These are phyloP conservation scores for Elsinoe necatrix DNA, from an alignment of 2,329 filamentous ascomycete genomes.

Conservation along the genomic window DNA sequence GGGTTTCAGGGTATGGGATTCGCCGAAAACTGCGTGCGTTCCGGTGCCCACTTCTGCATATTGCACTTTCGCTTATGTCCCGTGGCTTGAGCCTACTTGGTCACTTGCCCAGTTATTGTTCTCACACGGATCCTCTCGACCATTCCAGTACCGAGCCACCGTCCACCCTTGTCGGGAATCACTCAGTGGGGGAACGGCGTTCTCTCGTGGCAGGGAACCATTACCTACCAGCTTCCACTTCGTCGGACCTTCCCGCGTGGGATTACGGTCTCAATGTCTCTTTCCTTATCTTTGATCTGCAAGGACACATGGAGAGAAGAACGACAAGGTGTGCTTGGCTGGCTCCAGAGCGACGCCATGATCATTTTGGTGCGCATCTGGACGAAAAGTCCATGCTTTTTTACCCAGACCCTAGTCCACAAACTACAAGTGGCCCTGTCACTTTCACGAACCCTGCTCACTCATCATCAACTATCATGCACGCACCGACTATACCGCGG, in stretches of 20 bases:
- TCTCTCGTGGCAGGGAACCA: background rate
- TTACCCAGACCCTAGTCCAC: background rate
- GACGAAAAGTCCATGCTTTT: background rate
- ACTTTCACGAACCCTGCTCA: background rate
- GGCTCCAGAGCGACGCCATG: constrained; percentile 2
- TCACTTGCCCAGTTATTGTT: background rate
- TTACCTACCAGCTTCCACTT: background rate
- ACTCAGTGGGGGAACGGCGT: background rate
- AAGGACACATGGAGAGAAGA: no score
- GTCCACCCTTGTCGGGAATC: background rate
- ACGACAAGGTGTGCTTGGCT: background rate
- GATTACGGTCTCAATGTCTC: background rate
- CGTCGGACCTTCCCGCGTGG: background rate
- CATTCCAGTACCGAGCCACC: background rate
- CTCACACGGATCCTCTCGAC: background rate
- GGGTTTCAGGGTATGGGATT: background rate
- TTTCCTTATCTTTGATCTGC: background rate
- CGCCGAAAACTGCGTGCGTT: background rate
- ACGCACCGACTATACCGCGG: background rate
- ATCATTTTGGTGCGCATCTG: background rate
- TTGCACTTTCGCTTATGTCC: constrained; percentile 1
- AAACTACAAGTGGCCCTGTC: constrained; percentile 1
- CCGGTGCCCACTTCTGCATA: background rate
- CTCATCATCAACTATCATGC: background rate
- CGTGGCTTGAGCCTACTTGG: background rate